Evolutionary conservation across 208 protist species (phyloP), one percentile per base, ranked within the genome.

Genomic region (Trypanosomatidae sp.): DNA sequence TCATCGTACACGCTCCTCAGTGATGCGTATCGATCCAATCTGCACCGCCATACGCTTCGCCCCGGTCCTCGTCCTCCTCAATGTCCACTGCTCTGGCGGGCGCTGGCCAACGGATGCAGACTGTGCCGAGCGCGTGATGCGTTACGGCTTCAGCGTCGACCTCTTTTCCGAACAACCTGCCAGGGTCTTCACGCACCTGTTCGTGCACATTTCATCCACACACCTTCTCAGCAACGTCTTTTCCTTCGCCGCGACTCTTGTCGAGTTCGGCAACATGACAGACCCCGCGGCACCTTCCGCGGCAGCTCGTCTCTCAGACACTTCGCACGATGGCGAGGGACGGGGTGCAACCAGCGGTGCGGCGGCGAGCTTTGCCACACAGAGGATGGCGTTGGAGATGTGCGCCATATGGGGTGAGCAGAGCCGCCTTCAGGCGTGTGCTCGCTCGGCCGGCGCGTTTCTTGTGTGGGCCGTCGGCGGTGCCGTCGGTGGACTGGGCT

Each of bases 181-280:
- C 2, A 82, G 80, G 1, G 52, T 91, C 13, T 25, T 89, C 4
- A 93, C 89, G 6, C 86, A 91, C 55, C 56, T 91, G 9, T 93
- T 93, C 67, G 80, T 93, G 7, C 89, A 93, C 71, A 71, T 79
- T 33, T 81, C 74, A 33, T 76, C 84, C 25, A n/a, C 71, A 17
- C 89, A 93, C 69, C 60, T 93, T 13, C 53, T 85, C 22, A 71
- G 62, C 12, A 93, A 93, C 64, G 44, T 82, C 44, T 73, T 82
- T 25, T 75, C 80, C 10, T 82, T 93, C 52, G 67, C 79, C 3
- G 71, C 73, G n/a, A 80, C 80, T 36, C 71, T 91, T 36, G 49
- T 86, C 13, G 84, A 93, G 75, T 87, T 88, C 60, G 86, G 89
- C 10, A 82, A 79, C 25, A 43, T 44, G 44, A 25, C 44, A 19